Evolutionary conservation across 768 basidiomycete species (phyloP).

Genomic region (Gloeopeniophorella convolvens): DNA sequence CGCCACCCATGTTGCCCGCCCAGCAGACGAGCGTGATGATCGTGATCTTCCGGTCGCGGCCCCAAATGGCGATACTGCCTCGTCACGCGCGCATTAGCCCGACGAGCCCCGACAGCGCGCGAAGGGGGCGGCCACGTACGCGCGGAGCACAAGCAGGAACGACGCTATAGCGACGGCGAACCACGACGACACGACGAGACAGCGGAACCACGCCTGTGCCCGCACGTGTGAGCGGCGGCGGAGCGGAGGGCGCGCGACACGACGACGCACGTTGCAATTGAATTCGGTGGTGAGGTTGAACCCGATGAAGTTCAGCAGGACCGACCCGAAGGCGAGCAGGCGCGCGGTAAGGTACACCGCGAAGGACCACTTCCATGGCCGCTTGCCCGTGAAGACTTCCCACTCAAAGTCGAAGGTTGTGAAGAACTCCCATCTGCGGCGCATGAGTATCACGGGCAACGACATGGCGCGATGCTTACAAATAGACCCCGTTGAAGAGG

Average conservation of each 20-base stretch:
- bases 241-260: background rate
- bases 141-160: slow-evolving; percentile 17
- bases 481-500: slow-evolving; percentile 12
- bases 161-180: slow-evolving; percentile 15
- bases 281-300: slow-evolving; percentile 8
- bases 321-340: slow-evolving; percentile 3
- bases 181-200: slow-evolving; percentile 9
- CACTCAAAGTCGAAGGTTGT: slow-evolving; percentile 17
- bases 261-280: slow-evolving; percentile 14
- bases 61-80: slow-evolving; percentile 17
- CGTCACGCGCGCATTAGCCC: background rate
- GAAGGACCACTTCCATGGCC: slow-evolving; percentile 21
- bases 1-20: background rate
- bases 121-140: slow-evolving; percentile 3
- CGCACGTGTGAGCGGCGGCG: background rate
- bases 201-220: slow-evolving; percentile 15
- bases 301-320: slow-evolving; percentile 13
- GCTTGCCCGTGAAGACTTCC: slow-evolving; percentile 17
- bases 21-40: background rate
- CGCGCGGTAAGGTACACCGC: slow-evolving; percentile 10
- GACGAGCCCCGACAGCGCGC: background rate
- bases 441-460: background rate
- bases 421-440: slow-evolving; percentile 17
- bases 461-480: slow-evolving; percentile 8
- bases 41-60: slow-evolving; percentile 5